Evolutionary conservation across 108 stramenopile genomes (phyloP), one percentile per base, ranked within the genome.

Genomic region (Cyclotella sp.): DNA sequence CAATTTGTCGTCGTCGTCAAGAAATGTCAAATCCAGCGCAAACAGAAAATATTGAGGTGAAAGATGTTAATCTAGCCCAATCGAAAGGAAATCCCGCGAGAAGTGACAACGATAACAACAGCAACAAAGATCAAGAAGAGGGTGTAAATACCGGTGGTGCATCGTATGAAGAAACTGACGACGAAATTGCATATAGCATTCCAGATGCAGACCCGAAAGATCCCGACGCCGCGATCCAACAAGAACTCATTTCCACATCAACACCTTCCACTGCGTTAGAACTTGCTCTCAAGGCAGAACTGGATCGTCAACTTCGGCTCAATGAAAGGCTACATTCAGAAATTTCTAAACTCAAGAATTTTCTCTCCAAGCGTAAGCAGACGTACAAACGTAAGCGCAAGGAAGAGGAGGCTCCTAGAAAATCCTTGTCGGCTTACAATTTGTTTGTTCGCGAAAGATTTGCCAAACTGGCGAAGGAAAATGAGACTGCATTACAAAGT

Each of bases 311-410:
- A 61, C 80, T 86, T n/a, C 29, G 30, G 10, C 86, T 88, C 57
- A 78, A 89, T 65, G 76, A 78, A 22, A 81, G 85, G 7, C 76
- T 92, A 0, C 67, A 76, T 3, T 46, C 26, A n/a, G 91, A 92
- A 73, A 76, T 92, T 26, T 66, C 44, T 12, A 90, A 92, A 60
- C 80, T 92, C 34, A 90, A 90, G 66, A 70, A 68, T 12, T 90
- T 93, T 72, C 82, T 90, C 44, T 84, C 77, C 70, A 93, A 88
- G 67, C 81, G 93, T 40, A 93, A 91, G 58, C 93, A 93, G 65
- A 93, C 89, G 22, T 93, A 93, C 87, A 91, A 90, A 65, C 86
- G 93, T 12, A 93, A 93, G 68, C 82, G 89, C 10, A 91, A 90
- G 65, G 90, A 91, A 44, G 89, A 90, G 66, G 85, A 84, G 6